These are phyloP conservation scores for Gnomoniopsis smithogilvyi DNA, from an alignment of 2,329 filamentous ascomycete species.

Conservation along the genomic window DNA sequence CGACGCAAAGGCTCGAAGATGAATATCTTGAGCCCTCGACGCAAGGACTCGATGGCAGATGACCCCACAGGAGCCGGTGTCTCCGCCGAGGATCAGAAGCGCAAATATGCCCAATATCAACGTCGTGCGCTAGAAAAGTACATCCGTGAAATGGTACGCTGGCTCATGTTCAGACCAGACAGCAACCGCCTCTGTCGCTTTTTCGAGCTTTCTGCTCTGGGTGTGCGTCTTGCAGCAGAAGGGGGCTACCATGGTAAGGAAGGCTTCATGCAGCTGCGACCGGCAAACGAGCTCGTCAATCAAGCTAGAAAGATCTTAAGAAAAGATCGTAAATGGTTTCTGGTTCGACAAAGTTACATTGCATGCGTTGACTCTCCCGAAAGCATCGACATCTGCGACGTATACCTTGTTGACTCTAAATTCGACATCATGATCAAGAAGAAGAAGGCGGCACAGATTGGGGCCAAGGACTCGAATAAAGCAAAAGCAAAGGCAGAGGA, in stretches of 20 bases:
- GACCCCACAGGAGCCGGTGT: conserved; percentile 47
- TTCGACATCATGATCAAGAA: conserved; percentile 80
- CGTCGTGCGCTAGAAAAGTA: conserved; percentile 85
- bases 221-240: conserved; percentile 89
- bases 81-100: conserved; percentile 52
- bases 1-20: conserved; percentile 49
- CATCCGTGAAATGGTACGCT: conserved; percentile 88
- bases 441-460: conserved; percentile 49
- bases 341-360: conserved; percentile 96
- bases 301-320: conserved; percentile 75
- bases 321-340: conserved; percentile 93
- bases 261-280: conserved; percentile 88
- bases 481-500: conserved; percentile 29
- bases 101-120: conserved; percentile 75
- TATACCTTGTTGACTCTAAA: conserved; percentile 90
- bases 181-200: conserved; percentile 96
- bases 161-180: conserved; percentile 94
- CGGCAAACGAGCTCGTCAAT: conserved; percentile 79
- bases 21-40: conserved; percentile 49
- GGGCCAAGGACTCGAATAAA: conserved; percentile 45
- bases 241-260: conserved; percentile 98
- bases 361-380: conserved; percentile 98
- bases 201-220: conserved; percentile 88
- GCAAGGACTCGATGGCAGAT: conserved; percentile 49
- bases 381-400: conserved; percentile 98